Evolutionary conservation across 176 grass and related monocot genomes (phyloP).

Genomic region (Olyra latifolia): DNA sequence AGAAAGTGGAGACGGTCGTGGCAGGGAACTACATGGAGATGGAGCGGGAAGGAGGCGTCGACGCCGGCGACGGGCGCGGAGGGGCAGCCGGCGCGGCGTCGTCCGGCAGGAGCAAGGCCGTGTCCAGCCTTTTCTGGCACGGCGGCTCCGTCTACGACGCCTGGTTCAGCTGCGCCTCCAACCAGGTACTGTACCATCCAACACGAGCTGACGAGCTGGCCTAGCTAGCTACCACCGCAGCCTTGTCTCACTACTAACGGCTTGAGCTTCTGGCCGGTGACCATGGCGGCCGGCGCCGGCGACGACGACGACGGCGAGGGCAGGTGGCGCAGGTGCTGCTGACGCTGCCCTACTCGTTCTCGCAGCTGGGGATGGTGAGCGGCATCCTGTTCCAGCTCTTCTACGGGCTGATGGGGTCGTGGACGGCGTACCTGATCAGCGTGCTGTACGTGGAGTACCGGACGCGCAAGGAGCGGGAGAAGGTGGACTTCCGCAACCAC

Average conservation of each 20-base stretch:
- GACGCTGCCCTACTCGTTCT: conserved; percentile 98
- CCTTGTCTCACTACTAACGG: neutral
- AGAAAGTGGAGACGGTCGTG: conserved; percentile 97
- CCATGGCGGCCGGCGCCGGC: too few relatives aligned
- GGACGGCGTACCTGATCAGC: conserved; percentile 96
- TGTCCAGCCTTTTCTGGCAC: conserved; percentile 81
- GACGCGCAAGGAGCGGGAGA: conserved; percentile 76
- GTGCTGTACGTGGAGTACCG: conserved; percentile 93
- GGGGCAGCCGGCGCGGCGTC: neutral
- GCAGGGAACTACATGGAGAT: conserved; percentile 96
- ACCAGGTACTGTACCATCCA: conserved; percentile 87
- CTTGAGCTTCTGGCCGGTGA: too few relatives aligned
- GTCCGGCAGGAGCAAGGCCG: conserved; percentile 28
- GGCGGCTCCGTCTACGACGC: conserved; percentile 97
- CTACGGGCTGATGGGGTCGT: conserved; percentile 92
- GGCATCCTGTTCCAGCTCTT: conserved; percentile 76
- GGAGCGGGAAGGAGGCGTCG: conserved; percentile 46
- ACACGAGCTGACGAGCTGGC: too few relatives aligned
- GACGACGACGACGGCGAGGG: too few relatives aligned
- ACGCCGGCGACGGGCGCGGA: neutral
- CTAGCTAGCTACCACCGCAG: too few relatives aligned
- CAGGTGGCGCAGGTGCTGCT: conserved; percentile 98
- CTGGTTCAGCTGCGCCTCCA: conserved; percentile 99
- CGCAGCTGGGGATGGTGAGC: conserved; percentile 86
- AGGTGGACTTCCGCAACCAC: conserved; percentile 92